Evolutionary conservation across 2,329 filamentous ascomycete genomes (phyloP).

Genomic region (Sodiomyces alkalinus): DNA sequence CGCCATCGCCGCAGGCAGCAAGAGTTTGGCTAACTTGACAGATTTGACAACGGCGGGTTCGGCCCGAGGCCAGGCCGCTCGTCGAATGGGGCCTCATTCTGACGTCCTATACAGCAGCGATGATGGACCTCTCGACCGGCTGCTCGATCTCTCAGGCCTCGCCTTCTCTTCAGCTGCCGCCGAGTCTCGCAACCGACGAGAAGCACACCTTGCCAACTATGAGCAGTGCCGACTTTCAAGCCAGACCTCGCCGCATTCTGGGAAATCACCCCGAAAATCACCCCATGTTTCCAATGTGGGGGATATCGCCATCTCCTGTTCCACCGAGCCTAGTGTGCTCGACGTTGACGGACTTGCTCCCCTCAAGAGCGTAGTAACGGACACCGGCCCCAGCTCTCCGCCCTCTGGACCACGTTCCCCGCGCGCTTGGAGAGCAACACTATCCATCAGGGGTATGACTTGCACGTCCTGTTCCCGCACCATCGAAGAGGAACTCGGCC

Average conservation of each 20-base stretch:
- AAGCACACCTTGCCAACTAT: slow-evolving; percentile 26
- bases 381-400: not conserved
- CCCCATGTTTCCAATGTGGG: no score
- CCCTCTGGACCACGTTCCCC: no score
- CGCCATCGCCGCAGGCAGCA: slow-evolving; percentile 15
- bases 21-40: slow-evolving; percentile 6
- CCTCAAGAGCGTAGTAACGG: no score
- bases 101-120: slow-evolving; percentile 9
- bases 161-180: slow-evolving; percentile 3
- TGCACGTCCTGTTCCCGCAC: slow-evolving; percentile 53
- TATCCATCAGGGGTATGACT: slow-evolving; percentile 60
- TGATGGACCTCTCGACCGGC: slow-evolving; percentile 11
- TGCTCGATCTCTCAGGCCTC: slow-evolving; percentile 12
- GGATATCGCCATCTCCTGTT: no score
- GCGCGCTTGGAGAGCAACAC: slow-evolving; percentile 28
- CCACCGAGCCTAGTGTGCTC: no score
- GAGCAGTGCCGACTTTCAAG: no score
- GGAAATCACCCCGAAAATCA: no score
- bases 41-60: slow-evolving; percentile 8
- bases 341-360: no score
- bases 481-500: slow-evolving; percentile 43
- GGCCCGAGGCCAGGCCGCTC: slow-evolving; percentile 10
- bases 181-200: slow-evolving; percentile 4
- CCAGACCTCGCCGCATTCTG: no score
- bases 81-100: no score